Conservation (phyloP, 2,329 filamentous ascomycete genomes). For the Laburnicola sp. region DNA sequence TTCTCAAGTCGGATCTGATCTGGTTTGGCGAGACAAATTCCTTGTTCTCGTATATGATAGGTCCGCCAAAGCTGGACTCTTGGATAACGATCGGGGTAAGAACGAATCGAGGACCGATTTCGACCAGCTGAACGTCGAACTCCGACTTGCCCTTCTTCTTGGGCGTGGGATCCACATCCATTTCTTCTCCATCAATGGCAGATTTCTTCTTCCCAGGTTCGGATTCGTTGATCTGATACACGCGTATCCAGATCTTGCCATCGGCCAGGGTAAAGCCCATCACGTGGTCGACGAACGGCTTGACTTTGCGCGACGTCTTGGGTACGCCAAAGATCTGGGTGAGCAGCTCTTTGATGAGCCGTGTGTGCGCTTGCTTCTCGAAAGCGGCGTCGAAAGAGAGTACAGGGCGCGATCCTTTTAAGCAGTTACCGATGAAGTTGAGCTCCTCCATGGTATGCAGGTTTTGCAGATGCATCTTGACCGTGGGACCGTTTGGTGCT, state of each 20-base stretch:
- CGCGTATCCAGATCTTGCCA: constrained; percentile 93
- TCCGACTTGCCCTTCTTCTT: constrained; percentile 57
- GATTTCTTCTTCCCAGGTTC: constrained; percentile 59
- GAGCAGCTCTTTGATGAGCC: constrained; percentile 86
- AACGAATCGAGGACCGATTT: constrained; percentile 92
- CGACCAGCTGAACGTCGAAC: constrained; percentile 80
- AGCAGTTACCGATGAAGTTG: constrained; percentile 93
- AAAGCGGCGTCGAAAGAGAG: constrained; percentile 91
- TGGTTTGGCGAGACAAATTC: constrained; percentile 97
- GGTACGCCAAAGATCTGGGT: constrained; percentile 91
- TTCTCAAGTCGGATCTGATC: constrained; percentile 77
- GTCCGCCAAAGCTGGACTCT: constrained; percentile 91
- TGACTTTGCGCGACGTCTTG: constrained; percentile 81
- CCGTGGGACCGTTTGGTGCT: constrained; percentile 78
- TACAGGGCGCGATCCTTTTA: constrained; percentile 88
- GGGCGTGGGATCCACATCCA: constrained; percentile 34
- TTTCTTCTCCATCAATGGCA: constrained; percentile 47
- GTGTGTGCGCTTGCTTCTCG: constrained; percentile 76
- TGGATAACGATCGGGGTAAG: constrained; percentile 93
- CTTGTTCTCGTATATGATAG: constrained; percentile 97
- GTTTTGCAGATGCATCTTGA: constrained; percentile 80
- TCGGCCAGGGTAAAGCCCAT: constrained; percentile 90
- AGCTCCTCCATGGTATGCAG: constrained; percentile 96
- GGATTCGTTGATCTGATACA: constrained; percentile 89
- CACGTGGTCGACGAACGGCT: constrained; percentile 95